These are phyloP conservation scores for Forsythia suspensa DNA, from an alignment of 257 asterid genomes.

Conservation along the genomic window DNA sequence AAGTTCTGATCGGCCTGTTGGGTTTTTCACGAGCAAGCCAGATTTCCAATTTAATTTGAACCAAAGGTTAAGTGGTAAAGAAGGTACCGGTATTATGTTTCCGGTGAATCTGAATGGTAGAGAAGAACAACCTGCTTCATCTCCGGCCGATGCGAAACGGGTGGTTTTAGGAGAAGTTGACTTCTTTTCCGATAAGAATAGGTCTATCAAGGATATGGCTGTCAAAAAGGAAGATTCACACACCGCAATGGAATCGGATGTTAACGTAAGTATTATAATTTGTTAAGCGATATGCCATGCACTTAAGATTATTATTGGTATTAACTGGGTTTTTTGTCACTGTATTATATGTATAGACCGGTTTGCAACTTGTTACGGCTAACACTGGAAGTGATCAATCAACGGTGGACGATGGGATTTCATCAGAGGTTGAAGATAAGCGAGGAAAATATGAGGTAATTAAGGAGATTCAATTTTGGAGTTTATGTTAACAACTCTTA, in stretches of 20 bases:
- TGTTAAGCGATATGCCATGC: background rate
- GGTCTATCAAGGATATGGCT: constrained; percentile 6
- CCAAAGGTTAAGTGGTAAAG: constrained; percentile 40
- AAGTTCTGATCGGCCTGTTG: constrained; percentile 43
- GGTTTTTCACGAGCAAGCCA: constrained; percentile 52
- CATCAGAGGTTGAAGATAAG: constrained; percentile 48
- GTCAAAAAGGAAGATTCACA: constrained; percentile 55
- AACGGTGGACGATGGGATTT: constrained; percentile 69
- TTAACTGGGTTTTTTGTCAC: background rate
- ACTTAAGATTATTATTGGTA: background rate
- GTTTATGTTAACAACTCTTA: background rate
- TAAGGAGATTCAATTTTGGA: background rate
- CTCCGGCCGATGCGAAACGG: constrained; percentile 32
- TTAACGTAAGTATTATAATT: constrained; percentile 53
- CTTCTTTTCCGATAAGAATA: constrained; percentile 65
- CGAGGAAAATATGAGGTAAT: constrained; percentile 65
- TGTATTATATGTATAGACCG: constrained; percentile 50
- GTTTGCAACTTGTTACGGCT: constrained; percentile 78
- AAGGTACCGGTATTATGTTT: constrained; percentile 29
- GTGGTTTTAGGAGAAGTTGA: constrained; percentile 61
- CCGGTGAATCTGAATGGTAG: constrained; percentile 39
- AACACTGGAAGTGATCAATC: constrained; percentile 87
- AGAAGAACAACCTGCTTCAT: constrained; percentile 32
- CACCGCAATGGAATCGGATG: constrained; percentile 30
- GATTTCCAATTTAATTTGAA: constrained; percentile 54